Evolutionary conservation across 768 basidiomycete genomes (phyloP).

Genomic region (Boletellus sp.): DNA sequence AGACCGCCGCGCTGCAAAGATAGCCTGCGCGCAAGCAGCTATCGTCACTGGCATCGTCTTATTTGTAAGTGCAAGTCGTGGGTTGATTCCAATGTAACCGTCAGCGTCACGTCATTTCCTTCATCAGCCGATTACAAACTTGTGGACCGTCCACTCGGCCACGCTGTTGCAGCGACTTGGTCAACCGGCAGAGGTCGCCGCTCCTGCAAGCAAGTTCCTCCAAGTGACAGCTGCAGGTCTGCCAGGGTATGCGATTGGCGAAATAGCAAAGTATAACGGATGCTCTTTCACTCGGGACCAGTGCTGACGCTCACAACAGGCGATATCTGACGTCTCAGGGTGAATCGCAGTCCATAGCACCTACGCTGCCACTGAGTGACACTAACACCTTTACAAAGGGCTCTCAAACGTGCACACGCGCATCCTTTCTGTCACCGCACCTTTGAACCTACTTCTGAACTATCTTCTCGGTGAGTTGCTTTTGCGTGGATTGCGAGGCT

Average conservation of each 20-base stretch:
- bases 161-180: conserved; percentile 35
- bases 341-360: not conserved
- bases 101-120: not conserved
- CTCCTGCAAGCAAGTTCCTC: conserved; percentile 39
- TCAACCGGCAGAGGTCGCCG: conserved; percentile 39
- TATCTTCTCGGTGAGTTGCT: conserved; percentile 23
- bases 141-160: conserved; percentile 29
- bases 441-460: conserved; percentile 21
- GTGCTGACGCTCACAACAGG: conserved; percentile 11
- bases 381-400: conserved; percentile 9
- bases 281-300: not conserved
- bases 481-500: not conserved
- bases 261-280: conserved; percentile 34
- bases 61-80: conserved; percentile 12
- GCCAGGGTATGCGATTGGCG: conserved; percentile 44
- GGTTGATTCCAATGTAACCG: not conserved
- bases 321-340: conserved; percentile 23
- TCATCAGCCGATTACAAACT: conserved; percentile 22
- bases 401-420: conserved; percentile 20
- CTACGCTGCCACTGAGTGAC: not conserved
- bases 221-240: conserved; percentile 38
- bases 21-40: conserved; percentile 17
- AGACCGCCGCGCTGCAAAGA: conserved; percentile 11
- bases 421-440: conserved; percentile 22
- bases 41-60: conserved; percentile 24